These are phyloP conservation scores for Yarrowia galli DNA, from an alignment of 1,139 yeast species.

Conservation along the genomic window DNA sequence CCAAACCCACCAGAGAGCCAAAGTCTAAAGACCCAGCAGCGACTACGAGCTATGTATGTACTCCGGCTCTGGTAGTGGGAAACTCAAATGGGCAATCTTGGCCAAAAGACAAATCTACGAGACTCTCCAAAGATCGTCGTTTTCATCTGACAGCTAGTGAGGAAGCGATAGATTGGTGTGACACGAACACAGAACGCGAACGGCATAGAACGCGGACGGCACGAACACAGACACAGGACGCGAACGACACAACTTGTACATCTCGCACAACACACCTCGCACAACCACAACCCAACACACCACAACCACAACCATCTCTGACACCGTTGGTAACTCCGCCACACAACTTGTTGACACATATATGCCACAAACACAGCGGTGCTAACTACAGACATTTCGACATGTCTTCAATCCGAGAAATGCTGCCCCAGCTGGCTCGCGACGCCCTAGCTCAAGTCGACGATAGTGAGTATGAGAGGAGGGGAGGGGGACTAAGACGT, in stretches of 20 bases:
- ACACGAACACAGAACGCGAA: no score
- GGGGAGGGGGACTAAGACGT: background rate
- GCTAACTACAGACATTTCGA: slow-evolving; percentile 26
- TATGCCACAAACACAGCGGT: slow-evolving; percentile 15
- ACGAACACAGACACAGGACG: background rate
- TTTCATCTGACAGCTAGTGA: no score
- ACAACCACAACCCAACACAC: no score
- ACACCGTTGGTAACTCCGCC: no score
- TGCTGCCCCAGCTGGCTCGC: slow-evolving; percentile 38
- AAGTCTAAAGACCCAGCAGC: no score
- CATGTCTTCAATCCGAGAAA: slow-evolving; percentile 34
- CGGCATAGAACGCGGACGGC: no score
- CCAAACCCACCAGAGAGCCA: slow-evolving; percentile 20
- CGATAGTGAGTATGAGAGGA: slow-evolving; percentile 20
- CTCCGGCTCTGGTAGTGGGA: background rate
- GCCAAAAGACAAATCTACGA: slow-evolving; percentile 29
- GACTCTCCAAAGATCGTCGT: slow-evolving; percentile 25
- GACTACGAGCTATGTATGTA: no score
- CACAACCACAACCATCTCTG: no score
- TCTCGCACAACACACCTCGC: background rate
- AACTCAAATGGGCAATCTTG: slow-evolving; percentile 37
- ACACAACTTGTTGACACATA: slow-evolving; percentile 33
- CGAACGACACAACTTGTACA: background rate
- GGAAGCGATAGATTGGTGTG: no score
- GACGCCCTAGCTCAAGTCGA: slow-evolving; percentile 32